These are phyloP conservation scores for Metschnikowia sp. DNA, from an alignment of 805 yeast genomes.

Conservation along the genomic window DNA sequence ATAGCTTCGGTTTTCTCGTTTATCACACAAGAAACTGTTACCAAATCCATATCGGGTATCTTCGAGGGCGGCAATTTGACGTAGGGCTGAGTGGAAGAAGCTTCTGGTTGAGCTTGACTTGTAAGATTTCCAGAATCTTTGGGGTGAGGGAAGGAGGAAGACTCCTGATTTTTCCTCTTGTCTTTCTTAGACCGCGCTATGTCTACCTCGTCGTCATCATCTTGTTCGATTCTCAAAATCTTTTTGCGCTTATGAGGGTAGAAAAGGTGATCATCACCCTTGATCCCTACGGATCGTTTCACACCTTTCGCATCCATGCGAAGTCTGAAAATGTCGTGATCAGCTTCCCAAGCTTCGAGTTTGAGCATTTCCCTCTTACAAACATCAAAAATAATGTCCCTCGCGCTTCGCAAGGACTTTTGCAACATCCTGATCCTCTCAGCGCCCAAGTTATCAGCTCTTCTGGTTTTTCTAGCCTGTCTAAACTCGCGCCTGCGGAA, in stretches of 20 bases:
- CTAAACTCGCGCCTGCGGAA: slow-evolving; percentile 94
- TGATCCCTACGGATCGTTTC: slow-evolving; percentile 71
- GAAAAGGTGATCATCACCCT: slow-evolving; percentile 82
- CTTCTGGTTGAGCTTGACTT: slow-evolving; percentile 17
- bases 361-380: slow-evolving; percentile 72
- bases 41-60: slow-evolving; percentile 87
- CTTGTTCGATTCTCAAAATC: slow-evolving; percentile 32
- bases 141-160: slow-evolving; percentile 11
- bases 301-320: slow-evolving; percentile 68
- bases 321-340: slow-evolving; percentile 64
- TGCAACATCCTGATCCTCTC: slow-evolving; percentile 75
- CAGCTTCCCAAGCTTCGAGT: slow-evolving; percentile 58
- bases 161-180: slow-evolving; percentile 14
- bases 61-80: slow-evolving; percentile 86
- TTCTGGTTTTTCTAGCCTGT: slow-evolving; percentile 92
- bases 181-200: slow-evolving; percentile 12
- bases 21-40: slow-evolving; percentile 73
- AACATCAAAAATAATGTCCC: slow-evolving; percentile 62
- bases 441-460: slow-evolving; percentile 87
- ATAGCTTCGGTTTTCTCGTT: slow-evolving; percentile 75
- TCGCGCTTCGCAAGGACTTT: slow-evolving; percentile 72
- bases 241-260: slow-evolving; percentile 73
- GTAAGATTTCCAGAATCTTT: slow-evolving; percentile 14
- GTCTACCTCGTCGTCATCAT: slow-evolving; percentile 25
- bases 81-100: slow-evolving; percentile 62